Base-by-base conservation (phyloP, 1,139 yeast species). In the Zygosaccharomyces pseudobailii region DNA sequence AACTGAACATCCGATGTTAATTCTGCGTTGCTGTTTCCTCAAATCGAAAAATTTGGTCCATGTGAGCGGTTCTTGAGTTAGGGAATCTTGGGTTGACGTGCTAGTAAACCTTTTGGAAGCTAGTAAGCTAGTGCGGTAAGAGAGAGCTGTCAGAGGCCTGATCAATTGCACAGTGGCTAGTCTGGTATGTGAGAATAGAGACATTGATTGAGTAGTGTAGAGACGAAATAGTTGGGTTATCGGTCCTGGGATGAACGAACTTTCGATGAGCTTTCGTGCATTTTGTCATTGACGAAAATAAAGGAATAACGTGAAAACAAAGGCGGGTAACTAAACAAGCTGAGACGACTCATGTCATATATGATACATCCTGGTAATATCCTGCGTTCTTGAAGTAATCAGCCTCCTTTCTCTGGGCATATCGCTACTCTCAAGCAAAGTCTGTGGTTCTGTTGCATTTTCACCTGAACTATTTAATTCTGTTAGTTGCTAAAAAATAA, bases 31-130 rank as follows among this genome's bases (percentile, higher is more conserved):
- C 57, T 80, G 80, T 62, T 84, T 84, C 62, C 95, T 80, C 63
- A 90, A 73, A 43, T 73, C 69, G 56, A 92, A 81, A 65, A 87
- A 92, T 43, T 87, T 84, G 41, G 78, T 76, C 98, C 98, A 92
- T 36, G 67, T 56, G 33, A 67, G 42, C 13, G 32, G 33, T 38
- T 38, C 33, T 38, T 38, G 41, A 7, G 32, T 30, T 13, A n/a
- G 41, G 21, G 41, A 24, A 20, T 28, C 25, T 17, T 38, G 33
- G 6, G 33, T 19, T 25, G 41, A 38, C 6, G 41, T 38, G 13
- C 41, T 38, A 24, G 30, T 28, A 34, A 28, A 27, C 25, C 34
- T 38, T 38, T 27, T 38, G 6, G 41, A 28, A 20, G 31, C 41
- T 19, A 38, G 5, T 20, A 32, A 6, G 13, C 20, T 28, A 10